These are phyloP conservation scores for Boletellus sp. DNA, from an alignment of 1,284 basidiomycete species.

Conservation along the genomic window DNA sequence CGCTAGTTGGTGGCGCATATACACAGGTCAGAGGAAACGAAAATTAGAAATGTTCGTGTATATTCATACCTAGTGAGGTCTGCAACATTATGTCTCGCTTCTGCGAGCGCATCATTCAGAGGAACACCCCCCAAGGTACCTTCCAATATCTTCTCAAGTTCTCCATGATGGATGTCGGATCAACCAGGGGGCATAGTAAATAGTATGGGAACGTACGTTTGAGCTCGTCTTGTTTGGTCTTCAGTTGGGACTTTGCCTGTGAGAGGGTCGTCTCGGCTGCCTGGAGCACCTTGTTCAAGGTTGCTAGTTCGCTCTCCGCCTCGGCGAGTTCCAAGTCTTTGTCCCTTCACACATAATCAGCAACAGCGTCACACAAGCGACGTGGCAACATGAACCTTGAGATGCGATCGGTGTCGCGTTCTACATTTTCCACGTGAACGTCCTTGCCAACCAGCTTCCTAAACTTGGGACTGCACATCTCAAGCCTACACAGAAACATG, in stretches of 20 bases:
- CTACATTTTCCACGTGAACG: constrained; percentile 62
- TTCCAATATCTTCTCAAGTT: constrained; percentile 51
- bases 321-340: constrained; percentile 63
- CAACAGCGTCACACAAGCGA: not conserved
- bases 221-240: constrained; percentile 60
- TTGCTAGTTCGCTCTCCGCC: constrained; percentile 48
- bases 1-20: constrained; percentile 10
- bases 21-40: not conserved
- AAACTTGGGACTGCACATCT: constrained; percentile 59
- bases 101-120: constrained; percentile 57
- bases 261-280: constrained; percentile 60
- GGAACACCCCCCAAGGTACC: constrained; percentile 40
- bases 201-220: constrained; percentile 42
- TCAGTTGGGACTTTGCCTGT: constrained; percentile 58
- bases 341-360: constrained; percentile 41
- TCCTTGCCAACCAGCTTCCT: constrained; percentile 61
- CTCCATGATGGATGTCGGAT: constrained; percentile 34
- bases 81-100: constrained; percentile 52
- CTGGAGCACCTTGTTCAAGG: constrained; percentile 55
- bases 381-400: constrained; percentile 45
- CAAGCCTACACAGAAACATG: constrained; percentile 44
- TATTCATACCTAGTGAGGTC: constrained; percentile 51
- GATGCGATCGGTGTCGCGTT: constrained; percentile 62
- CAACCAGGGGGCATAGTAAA: not conserved
- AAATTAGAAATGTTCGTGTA: not conserved